Conservation (phyloP, 495 filamentous ascomycete species). For the Tuber indicum region DNA sequence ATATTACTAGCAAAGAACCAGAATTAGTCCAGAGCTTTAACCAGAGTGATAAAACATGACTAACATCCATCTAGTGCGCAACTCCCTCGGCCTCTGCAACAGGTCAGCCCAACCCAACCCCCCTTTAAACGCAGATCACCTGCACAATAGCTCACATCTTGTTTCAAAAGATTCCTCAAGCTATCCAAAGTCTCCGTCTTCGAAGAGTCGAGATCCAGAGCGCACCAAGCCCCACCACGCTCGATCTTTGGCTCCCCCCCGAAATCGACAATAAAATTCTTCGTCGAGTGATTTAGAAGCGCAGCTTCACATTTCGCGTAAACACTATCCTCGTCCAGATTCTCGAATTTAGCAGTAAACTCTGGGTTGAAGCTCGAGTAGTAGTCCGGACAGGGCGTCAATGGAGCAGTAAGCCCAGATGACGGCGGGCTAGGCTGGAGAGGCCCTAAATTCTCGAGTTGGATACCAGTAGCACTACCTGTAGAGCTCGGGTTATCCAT, state of each 20-base stretch:
- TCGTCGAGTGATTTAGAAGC: slow-evolving; percentile 44
- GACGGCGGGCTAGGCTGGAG: not conserved
- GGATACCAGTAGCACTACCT: slow-evolving; percentile 11
- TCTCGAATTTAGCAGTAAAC: slow-evolving; percentile 42
- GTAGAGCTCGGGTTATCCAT: not conserved
- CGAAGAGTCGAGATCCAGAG: slow-evolving; percentile 49
- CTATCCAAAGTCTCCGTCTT: slow-evolving; percentile 8
- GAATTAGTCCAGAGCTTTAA: slow-evolving; percentile 11
- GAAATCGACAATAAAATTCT: slow-evolving; percentile 62
- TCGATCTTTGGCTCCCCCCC: slow-evolving; percentile 41
- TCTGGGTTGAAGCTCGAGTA: slow-evolving; percentile 22
- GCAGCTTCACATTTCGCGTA: slow-evolving; percentile 44
- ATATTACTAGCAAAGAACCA: slow-evolving; percentile 47
- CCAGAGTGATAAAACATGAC: slow-evolving; percentile 17
- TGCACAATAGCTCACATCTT: slow-evolving; percentile 12
- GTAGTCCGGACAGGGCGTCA: slow-evolving; percentile 10
- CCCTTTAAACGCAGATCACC: slow-evolving; percentile 9
- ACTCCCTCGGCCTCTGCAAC: slow-evolving; percentile 27
- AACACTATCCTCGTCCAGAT: slow-evolving; percentile 48
- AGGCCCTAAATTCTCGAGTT: slow-evolving; percentile 14
- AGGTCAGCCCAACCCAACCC: slow-evolving; percentile 2
- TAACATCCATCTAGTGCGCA: slow-evolving; percentile 57
- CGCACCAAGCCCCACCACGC: slow-evolving; percentile 54
- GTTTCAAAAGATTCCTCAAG: slow-evolving; percentile 19
- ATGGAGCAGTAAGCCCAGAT: slow-evolving; percentile 10